Evolutionary conservation across 1,284 basidiomycete species (phyloP).

Genomic region (Irpex lacteus): DNA sequence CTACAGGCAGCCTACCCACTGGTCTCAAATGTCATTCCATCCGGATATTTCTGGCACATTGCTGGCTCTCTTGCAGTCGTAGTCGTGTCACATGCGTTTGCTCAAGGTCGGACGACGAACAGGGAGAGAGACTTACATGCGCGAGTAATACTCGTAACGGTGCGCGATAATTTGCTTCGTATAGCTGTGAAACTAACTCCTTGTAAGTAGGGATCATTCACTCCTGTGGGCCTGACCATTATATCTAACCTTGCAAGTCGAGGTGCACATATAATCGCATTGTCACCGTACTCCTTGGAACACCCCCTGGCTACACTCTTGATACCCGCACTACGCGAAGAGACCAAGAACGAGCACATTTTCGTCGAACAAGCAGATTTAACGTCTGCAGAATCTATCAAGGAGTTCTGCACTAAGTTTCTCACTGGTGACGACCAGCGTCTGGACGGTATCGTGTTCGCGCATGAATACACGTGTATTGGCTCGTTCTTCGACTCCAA

Average conservation of each 20-base stretch:
- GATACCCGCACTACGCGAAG: slow-evolving; percentile 58
- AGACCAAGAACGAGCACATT: slow-evolving; percentile 70
- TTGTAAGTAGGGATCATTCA: slow-evolving; percentile 63
- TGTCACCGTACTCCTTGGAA: slow-evolving; percentile 57
- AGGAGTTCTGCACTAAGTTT: slow-evolving; percentile 64
- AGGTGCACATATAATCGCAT: slow-evolving; percentile 73
- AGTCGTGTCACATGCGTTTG: slow-evolving; percentile 50
- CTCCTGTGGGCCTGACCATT: slow-evolving; percentile 65
- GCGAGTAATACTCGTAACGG: slow-evolving; percentile 67
- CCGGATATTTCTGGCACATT: slow-evolving; percentile 48
- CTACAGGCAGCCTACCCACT: slow-evolving; percentile 30
- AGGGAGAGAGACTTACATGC: slow-evolving; percentile 74
- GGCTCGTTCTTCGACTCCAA: slow-evolving; percentile 42
- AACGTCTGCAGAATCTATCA: slow-evolving; percentile 57
- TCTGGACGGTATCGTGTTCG: slow-evolving; percentile 68
- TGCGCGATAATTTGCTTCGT: slow-evolving; percentile 24
- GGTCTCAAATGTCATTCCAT: slow-evolving; percentile 28
- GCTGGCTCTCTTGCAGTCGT: slow-evolving; percentile 39
- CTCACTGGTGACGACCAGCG: slow-evolving; percentile 60
- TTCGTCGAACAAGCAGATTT: slow-evolving; percentile 75
- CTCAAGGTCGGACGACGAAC: slow-evolving; percentile 65
- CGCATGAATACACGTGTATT: slow-evolving; percentile 69
- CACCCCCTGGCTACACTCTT: slow-evolving; percentile 54
- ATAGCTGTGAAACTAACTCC: neutral
- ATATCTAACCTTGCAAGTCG: slow-evolving; percentile 62